Conservation (phyloP, 2,329 filamentous ascomycete genomes). For the Triangularia verruculosa region DNA sequence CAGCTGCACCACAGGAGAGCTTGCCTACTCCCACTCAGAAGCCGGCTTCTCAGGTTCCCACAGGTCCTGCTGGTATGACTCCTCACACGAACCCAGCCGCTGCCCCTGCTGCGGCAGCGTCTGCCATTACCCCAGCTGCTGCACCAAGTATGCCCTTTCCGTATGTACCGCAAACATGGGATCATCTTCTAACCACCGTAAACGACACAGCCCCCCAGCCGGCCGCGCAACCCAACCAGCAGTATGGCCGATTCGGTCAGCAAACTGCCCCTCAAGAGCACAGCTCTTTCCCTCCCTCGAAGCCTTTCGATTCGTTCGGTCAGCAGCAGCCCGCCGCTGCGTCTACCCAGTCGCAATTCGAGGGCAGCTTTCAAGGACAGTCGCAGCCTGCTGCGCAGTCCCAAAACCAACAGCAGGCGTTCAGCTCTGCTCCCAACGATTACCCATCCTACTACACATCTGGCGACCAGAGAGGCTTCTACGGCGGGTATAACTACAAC, state of each 20-base stretch:
- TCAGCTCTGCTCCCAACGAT: conserved; percentile 73
- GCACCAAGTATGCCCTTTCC: conserved; percentile 36
- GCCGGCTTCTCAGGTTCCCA: conserved; percentile 46
- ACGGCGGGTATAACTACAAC: conserved; percentile 65
- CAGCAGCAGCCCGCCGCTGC: conserved; percentile 54
- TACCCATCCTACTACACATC: conserved; percentile 84
- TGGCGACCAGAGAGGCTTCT: conserved; percentile 69
- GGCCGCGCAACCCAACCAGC: conserved; percentile 53
- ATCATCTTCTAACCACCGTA: conserved; percentile 33
- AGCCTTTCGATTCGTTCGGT: conserved; percentile 79
- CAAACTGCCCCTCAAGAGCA: conserved; percentile 61
- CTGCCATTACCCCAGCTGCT: conserved; percentile 34
- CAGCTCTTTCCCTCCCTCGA: conserved; percentile 59
- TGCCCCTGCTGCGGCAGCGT: conserved; percentile 28
- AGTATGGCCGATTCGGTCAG: conserved; percentile 65
- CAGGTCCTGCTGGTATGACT: conserved; percentile 38
- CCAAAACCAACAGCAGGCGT: conserved; percentile 58
- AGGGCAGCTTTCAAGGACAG: conserved; percentile 54
- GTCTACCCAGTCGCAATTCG: conserved; percentile 54
- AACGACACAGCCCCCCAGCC: conserved; percentile 51
- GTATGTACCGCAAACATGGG: conserved; percentile 25
- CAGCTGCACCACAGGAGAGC: conserved; percentile 53
- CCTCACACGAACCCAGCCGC: conserved; percentile 31
- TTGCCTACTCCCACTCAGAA: conserved; percentile 54
- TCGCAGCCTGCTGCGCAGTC: conserved; percentile 55